phyloP scores from a whole-genome alignment of 148 eudicot genomes.

The Nepenthes mirabilis region DNA sequence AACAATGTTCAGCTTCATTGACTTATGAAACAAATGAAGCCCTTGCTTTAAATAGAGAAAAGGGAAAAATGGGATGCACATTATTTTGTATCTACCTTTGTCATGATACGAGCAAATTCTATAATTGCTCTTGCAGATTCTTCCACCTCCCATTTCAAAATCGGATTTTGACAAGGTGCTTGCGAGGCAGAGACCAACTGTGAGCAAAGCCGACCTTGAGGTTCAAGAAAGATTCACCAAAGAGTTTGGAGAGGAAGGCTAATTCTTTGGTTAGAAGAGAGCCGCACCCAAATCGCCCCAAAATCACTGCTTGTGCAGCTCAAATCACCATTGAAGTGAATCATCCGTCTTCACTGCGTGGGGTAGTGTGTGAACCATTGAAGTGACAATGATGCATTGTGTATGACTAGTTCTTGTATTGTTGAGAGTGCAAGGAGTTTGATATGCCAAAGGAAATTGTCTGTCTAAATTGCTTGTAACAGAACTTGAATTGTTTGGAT shows the following conservation, averaged over 20 bases:
- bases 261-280: not conserved
- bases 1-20: too few species aligned
- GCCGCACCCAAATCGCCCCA: not conserved
- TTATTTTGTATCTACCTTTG: too few species aligned
- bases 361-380: too few species aligned
- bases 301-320: not conserved
- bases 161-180: slow-evolving; percentile 86
- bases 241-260: slow-evolving; percentile 96
- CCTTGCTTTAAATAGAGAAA: too few species aligned
- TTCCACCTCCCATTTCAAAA: slow-evolving; percentile 78
- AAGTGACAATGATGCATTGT: not conserved
- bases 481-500: not conserved
- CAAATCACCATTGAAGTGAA: too few species aligned
- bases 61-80: too few species aligned
- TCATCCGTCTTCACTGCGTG: too few species aligned
- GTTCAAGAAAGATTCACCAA: slow-evolving; percentile 84
- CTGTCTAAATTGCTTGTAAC: not conserved
- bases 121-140: slow-evolving; percentile 34
- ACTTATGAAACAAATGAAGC: too few species aligned
- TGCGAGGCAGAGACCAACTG: slow-evolving; percentile 87
- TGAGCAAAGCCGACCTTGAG: slow-evolving; percentile 85
- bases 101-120: too few species aligned
- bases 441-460: not conserved
- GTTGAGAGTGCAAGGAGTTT: not conserved
- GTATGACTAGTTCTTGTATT: not conserved